These are phyloP conservation scores for Citrus inodora DNA, from an alignment of 345 rosid species.

Conservation along the genomic window DNA sequence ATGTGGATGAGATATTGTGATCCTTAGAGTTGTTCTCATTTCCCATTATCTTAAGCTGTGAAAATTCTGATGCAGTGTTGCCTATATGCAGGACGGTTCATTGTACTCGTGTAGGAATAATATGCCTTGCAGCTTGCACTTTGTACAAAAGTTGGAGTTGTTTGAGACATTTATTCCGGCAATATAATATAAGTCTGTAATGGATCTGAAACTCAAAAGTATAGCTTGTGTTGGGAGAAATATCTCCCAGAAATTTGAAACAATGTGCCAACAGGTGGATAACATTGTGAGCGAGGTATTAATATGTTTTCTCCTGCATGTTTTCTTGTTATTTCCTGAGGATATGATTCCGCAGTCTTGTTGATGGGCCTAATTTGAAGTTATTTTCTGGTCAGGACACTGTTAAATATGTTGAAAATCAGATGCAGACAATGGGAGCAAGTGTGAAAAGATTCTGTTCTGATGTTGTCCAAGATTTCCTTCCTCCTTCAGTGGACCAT, in stretches of 20 bases:
- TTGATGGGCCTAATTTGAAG: not conserved
- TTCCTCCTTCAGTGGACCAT: slow-evolving; percentile 24
- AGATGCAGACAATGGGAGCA: slow-evolving; percentile 35
- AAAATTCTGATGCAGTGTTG: not conserved
- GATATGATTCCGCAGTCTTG: not conserved
- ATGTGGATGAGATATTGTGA: not conserved
- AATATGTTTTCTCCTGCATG: not conserved
- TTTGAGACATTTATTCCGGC: not conserved
- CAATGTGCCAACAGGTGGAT: slow-evolving; percentile 59
- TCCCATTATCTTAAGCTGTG: not conserved
- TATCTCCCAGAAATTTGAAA: slow-evolving; percentile 67
- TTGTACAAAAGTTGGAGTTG: not conserved
- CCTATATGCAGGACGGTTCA: slow-evolving; percentile 7
- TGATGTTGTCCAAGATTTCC: slow-evolving; percentile 34
- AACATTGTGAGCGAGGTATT: slow-evolving; percentile 52
- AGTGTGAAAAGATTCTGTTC: slow-evolving; percentile 39
- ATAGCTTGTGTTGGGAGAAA: slow-evolving; percentile 60
- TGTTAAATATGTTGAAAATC: slow-evolving; percentile 43
- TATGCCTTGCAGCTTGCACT: not conserved
- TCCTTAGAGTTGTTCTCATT: not conserved
- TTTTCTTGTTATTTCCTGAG: not conserved
- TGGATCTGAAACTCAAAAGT: slow-evolving; percentile 53
- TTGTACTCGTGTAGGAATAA: not conserved
- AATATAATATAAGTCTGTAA: slow-evolving; percentile 3
- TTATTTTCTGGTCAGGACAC: slow-evolving; percentile 33